Base-by-base conservation (phyloP, 2,329 filamentous ascomycete species). In the Fonsecaea pedrosoi region DNA sequence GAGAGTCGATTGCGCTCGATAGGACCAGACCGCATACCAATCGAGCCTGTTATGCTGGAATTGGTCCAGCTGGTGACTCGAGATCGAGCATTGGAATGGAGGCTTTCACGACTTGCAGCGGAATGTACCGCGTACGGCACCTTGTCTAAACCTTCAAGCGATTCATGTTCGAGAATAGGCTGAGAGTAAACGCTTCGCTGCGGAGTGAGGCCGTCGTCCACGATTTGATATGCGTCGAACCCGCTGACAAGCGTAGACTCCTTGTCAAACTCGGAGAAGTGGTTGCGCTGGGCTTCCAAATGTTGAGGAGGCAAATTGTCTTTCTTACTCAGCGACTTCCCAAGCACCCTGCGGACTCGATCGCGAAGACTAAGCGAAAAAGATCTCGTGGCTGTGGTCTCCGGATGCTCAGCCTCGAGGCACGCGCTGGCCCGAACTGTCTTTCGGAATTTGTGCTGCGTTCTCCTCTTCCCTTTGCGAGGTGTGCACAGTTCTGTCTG, bases 31-130 rank as follows among this genome's bases (percentile, higher is more conserved):
- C 73, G 77, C 25, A 75, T 74, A 10, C 75, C 75, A 34, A 80
- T 71, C 4, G 80, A 82, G 54, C 76, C 75, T n/a, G 75, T 75
- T 1, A 62, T 69, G 48, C 78, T 82, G 3, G 82, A 82, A 67
- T 83, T 76, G 40, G 82, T 78, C 82, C 81, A 83, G 70, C 81
- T 83, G 13, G 80, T 82, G n/a, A 82, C 80, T 34, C 81, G 79
- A 37, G 82, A 83, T 37, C 68, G 72, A 37, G 65, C 62, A 50
- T 72, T 70, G 25, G 65, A 71, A 54, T 65, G 66, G 12, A 73
- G 64, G 38, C 72, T 72, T 18, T 71, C 72, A 25, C 65, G 60
- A 60, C 71, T 72, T 10, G 58, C 55, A 50, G 45, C 55, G n/a
- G 65, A 42, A 12, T 60, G 42, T 15, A 71, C 55, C 30, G 53